Evolutionary conservation across 495 filamentous ascomycete genomes (phyloP), one percentile per base, ranked within the genome.

Genomic region (Trichoderma orchidacearum): DNA sequence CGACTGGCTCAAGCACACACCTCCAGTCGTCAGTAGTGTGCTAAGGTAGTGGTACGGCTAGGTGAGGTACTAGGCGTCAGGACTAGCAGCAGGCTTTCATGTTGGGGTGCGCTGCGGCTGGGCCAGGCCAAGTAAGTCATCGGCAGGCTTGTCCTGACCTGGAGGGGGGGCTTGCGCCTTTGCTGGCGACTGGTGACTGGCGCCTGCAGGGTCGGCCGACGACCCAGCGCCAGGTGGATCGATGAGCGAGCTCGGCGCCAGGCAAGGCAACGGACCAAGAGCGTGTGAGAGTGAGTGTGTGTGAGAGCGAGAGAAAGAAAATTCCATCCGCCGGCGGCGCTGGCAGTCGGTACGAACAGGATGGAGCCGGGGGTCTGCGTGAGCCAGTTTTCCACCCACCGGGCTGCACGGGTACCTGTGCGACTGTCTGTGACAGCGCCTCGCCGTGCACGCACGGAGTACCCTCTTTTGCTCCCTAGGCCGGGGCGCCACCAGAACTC

Each of bases 81-180:
- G 25, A 34, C 53, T 23, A 36, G 31, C 53, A 18, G 28, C 53
- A 21, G 25, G 12, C n/a, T 36, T 60, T 60, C 34, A 51, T 35
- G 35, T 36, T n/a, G n/a, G 53, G 23, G 53, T 55, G 30, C 53
- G 36, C 17, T 41, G 36, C 17, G 36, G 36, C 36, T 41, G 36
- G 36, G 36, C 36, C 17, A 7, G 36, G 36, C 36, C 21, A n/a
- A n/a, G n/a, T n/a, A n/a, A n/a, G n/a, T n/a, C n/a, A n/a, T n/a
- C n/a, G n/a, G n/a, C n/a, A n/a, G n/a, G n/a, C n/a, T n/a, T n/a
- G n/a, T n/a, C n/a, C n/a, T n/a, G 0, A 48, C 38, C 27, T 48
- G 38, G 21, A 48, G 38, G 7, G n/a, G n/a, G n/a, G n/a, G n/a
- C n/a, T n/a, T n/a, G n/a, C n/a, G n/a, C n/a, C n/a, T n/a, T n/a